phyloP scores from a whole-genome alignment of 352 stramenopile species.

The Sclerospora graminicola region DNA sequence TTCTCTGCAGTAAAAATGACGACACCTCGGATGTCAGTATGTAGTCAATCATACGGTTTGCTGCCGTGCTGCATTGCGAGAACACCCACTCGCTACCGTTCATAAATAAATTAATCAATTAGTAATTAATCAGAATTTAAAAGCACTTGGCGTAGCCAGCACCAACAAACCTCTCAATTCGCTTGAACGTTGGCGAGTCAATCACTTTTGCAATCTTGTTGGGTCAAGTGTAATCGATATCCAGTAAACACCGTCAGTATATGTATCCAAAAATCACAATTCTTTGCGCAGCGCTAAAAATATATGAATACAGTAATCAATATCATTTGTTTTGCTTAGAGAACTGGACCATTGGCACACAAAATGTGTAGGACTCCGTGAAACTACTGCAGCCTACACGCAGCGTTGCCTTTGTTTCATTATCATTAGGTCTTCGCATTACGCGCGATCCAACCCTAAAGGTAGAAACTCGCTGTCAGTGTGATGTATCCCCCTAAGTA shows the following conservation, averaged over 20 bases:
- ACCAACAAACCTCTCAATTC: slow-evolving; percentile 58
- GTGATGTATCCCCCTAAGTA: no score
- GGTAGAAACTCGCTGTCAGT: slow-evolving; percentile 66
- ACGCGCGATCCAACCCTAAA: slow-evolving; percentile 76
- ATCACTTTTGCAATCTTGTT: slow-evolving; percentile 71
- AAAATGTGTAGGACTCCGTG: slow-evolving; percentile 74
- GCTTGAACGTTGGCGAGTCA: slow-evolving; percentile 79
- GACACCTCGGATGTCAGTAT: slow-evolving; percentile 72
- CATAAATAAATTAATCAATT: background rate
- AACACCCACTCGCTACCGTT: slow-evolving; percentile 60
- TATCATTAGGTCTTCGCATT: slow-evolving; percentile 53
- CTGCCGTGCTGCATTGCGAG: slow-evolving; percentile 30
- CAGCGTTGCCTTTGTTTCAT: slow-evolving; percentile 69
- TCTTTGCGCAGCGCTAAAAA: no score
- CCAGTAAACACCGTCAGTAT: background rate
- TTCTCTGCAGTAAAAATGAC: slow-evolving; percentile 69
- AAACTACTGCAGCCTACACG: slow-evolving; percentile 74
- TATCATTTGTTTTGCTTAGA: background rate
- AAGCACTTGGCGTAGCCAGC: background rate
- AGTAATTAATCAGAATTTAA: slow-evolving; percentile 3
- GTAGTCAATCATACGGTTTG: slow-evolving; percentile 60
- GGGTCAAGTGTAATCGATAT: slow-evolving; percentile 18
- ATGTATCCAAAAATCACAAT: background rate
- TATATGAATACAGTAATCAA: background rate
- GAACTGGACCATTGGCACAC: slow-evolving; percentile 65